Base-by-base conservation (phyloP, 495 filamentous ascomycete species). In the Annulohypoxylon nitens region DNA sequence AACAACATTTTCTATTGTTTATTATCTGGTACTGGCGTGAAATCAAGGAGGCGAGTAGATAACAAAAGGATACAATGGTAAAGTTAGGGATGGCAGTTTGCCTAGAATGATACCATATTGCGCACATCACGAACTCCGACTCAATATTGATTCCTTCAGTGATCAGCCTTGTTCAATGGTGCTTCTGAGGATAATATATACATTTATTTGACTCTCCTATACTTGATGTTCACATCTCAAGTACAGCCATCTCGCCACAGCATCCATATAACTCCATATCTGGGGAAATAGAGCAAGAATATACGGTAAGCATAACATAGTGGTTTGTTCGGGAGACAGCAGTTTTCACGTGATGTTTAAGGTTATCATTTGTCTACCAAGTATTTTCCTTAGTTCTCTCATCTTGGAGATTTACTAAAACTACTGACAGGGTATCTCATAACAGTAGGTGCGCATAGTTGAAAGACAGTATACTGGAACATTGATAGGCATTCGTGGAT, bases 31-130 rank as follows among this genome's bases (percentile, higher is more conserved):
- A 47, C 18, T 50, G 51, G 67, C 59, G 37, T 26, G 50, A 8
- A 48, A 37, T 2, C 2, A 9, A 30, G 45, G 25, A 54, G 20
- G 25, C 3, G 18, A 57, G 47, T 25, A 55, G 70, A 53, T 45
- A 73, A 65, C 51, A 26, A 63, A 63, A 54, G 45, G 64, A 69
- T n/a, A 53, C 36, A 57, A 5, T 47, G 59, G 67, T 25, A 36
- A 58, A 61, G 36, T 34, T 25, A 14, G 30, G 51, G 55, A 30
- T 34, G 53, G 41, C 51, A 36, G 58, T n/a, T 43, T 37, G 70
- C 64, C 51, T 60, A 73, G 70, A 73, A 73, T 73, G 70, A 69
- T 69, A 73, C 70, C 64, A 73, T n/a, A 55, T 65, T 61, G n/a
- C 30, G 45, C 26, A 48, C 12, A 59, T 48, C 9, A 37, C 39